phyloP scores from a whole-genome alignment of 2,329 filamentous ascomycete genomes.

The Aspergillus luchuensis region DNA sequence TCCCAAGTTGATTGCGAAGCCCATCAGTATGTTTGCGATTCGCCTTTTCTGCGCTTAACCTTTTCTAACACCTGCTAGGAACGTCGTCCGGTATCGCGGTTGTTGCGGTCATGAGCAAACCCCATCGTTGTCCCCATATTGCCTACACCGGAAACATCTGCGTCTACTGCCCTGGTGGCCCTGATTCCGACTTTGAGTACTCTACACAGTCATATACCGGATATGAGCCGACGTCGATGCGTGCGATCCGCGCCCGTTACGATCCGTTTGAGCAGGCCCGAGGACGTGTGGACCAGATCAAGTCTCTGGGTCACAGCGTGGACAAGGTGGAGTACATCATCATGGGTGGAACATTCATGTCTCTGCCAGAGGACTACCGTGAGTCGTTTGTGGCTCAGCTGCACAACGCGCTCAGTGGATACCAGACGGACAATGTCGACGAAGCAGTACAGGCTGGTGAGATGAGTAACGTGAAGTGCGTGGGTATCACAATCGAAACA shows the following conservation, averaged over 20 bases:
- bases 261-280: conserved; percentile 97
- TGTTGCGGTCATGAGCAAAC: conserved; percentile 99
- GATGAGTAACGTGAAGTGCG: conserved; percentile 96
- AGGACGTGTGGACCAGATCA: conserved; percentile 94
- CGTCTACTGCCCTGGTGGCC: conserved; percentile 96
- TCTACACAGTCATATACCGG: conserved; percentile 98
- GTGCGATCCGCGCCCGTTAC: conserved; percentile 93
- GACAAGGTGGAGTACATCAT: conserved; percentile 99
- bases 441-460: conserved; percentile 92
- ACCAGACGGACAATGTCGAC: conserved; percentile 90
- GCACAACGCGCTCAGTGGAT: conserved; percentile 95
- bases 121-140: conserved; percentile 95
- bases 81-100: conserved; percentile 97
- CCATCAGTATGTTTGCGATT: conserved; percentile 66
- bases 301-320: conserved; percentile 90
- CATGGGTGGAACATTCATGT: conserved; percentile 99
- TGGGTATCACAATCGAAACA: conserved; percentile 98
- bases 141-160: conserved; percentile 99
- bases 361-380: conserved; percentile 80
- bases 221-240: conserved; percentile 98
- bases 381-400: conserved; percentile 94
- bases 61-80: conserved; percentile 51
- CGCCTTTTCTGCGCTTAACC: not conserved
- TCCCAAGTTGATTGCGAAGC: conserved; percentile 94
- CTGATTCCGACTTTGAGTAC: conserved; percentile 98